These are phyloP conservation scores for Mollisia scopiformis DNA, from an alignment of 2,329 filamentous ascomycete genomes.

Conservation along the genomic window DNA sequence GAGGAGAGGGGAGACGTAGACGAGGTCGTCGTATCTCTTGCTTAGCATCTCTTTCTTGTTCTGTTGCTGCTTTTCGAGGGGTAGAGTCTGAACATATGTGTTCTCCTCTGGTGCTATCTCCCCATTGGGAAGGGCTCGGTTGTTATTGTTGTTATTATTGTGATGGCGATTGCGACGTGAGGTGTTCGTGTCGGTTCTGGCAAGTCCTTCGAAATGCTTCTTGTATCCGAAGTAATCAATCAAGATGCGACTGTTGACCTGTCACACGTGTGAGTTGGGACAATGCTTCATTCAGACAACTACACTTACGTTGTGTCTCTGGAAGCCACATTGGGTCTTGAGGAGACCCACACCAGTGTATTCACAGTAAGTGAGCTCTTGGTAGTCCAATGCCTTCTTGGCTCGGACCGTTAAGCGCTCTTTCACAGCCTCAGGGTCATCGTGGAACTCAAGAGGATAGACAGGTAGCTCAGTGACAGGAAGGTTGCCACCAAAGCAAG, in stretches of 20 bases:
- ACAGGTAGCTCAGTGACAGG: conserved; percentile 44
- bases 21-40: conserved; percentile 40
- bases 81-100: conserved; percentile 34
- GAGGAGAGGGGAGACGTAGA: conserved; percentile 43
- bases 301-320: conserved; percentile 35
- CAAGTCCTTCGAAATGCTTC: conserved; percentile 22
- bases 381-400: conserved; percentile 44
- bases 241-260: conserved; percentile 24
- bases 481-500: conserved; percentile 43
- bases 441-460: conserved; percentile 40
- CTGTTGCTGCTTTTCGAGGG: conserved; percentile 37
- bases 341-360: conserved; percentile 46
- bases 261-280: too few relatives aligned
- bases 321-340: conserved; percentile 8
- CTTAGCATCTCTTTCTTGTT: conserved; percentile 46
- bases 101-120: not conserved
- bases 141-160: not conserved
- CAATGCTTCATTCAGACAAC: too few relatives aligned
- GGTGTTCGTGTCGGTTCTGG: conserved; percentile 5
- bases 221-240: conserved; percentile 26
- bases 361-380: conserved; percentile 44
- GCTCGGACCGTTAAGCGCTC: conserved; percentile 38
- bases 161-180: not conserved
- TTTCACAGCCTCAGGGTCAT: conserved; percentile 26
- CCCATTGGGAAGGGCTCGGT: not conserved